Evolutionary conservation across 768 basidiomycete species (phyloP).

Genomic region (Phlegmacium glaucopus): DNA sequence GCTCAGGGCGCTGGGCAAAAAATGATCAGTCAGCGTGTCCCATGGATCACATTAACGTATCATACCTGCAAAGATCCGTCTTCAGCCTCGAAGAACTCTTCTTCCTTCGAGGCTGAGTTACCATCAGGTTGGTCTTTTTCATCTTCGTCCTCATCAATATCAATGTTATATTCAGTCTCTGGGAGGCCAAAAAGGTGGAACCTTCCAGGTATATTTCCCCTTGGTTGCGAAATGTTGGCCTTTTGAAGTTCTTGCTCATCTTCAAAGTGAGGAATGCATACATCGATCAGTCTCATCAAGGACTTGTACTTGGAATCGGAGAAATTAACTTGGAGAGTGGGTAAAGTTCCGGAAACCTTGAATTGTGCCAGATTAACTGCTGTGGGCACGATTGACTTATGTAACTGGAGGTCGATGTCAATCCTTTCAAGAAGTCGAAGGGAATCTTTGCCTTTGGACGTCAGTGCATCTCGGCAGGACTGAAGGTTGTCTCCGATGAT

Average conservation of each 20-base stretch:
- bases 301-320: slow-evolving; percentile 90
- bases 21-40: neutral
- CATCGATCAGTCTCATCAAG: slow-evolving; percentile 89
- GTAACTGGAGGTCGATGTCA: slow-evolving; percentile 83
- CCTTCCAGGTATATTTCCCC: slow-evolving; percentile 27
- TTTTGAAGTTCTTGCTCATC: slow-evolving; percentile 27
- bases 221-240: slow-evolving; percentile 12
- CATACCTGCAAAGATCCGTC: slow-evolving; percentile 56
- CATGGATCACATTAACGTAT: slow-evolving; percentile 1
- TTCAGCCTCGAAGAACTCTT: slow-evolving; percentile 71
- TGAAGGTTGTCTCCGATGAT: slow-evolving; percentile 83
- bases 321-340: slow-evolving; percentile 83
- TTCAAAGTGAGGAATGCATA: slow-evolving; percentile 82
- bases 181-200: slow-evolving; percentile 52
- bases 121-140: slow-evolving; percentile 29
- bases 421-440: slow-evolving; percentile 92
- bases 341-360: slow-evolving; percentile 87
- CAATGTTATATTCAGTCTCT: slow-evolving; percentile 67
- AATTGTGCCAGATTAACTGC: slow-evolving; percentile 81
- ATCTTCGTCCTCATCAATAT: slow-evolving; percentile 44
- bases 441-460: slow-evolving; percentile 47
- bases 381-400: slow-evolving; percentile 89
- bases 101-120: slow-evolving; percentile 35
- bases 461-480: slow-evolving; percentile 77
- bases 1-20: slow-evolving; percentile 32